These are phyloP conservation scores for Stephanodiscus triporus DNA, from an alignment of 108 stramenopile species.

Conservation along the genomic window DNA sequence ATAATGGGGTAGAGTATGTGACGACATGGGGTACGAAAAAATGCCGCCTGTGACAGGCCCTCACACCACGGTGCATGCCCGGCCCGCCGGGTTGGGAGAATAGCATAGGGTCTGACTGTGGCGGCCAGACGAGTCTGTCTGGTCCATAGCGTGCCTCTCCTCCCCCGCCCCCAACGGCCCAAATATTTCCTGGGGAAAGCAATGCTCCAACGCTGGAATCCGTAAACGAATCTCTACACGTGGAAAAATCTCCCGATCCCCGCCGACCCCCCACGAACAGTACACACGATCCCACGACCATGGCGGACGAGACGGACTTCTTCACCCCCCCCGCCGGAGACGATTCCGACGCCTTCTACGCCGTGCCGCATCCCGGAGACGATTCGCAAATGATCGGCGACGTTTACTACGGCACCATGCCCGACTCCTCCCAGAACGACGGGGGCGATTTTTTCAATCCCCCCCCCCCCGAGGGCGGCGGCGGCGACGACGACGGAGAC, in stretches of 20 bases:
- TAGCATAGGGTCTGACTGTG: too few species aligned
- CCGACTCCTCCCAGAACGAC: not conserved
- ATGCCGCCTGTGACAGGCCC: too few species aligned
- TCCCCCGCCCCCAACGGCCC: too few species aligned
- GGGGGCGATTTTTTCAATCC: not conserved
- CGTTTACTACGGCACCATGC: not conserved
- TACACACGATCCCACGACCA: not conserved
- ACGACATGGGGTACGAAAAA: too few species aligned
- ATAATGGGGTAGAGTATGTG: too few species aligned
- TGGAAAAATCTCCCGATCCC: too few species aligned
- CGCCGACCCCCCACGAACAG: too few species aligned
- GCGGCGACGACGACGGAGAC: not conserved
- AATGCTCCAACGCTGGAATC: not conserved
- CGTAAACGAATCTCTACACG: not conserved
- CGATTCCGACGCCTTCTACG: not conserved
- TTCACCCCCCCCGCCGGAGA: not conserved
- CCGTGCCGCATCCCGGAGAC: not conserved
- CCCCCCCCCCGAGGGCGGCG: not conserved
- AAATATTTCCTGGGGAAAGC: too few species aligned
- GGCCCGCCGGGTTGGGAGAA: too few species aligned
- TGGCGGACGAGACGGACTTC: not conserved
- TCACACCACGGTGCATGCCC: too few species aligned
- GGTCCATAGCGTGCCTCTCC: too few species aligned
- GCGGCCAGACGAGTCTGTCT: too few species aligned
- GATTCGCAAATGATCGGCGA: not conserved